These are phyloP conservation scores for Russula virescens DNA, from an alignment of 768 basidiomycete genomes.

Conservation along the genomic window DNA sequence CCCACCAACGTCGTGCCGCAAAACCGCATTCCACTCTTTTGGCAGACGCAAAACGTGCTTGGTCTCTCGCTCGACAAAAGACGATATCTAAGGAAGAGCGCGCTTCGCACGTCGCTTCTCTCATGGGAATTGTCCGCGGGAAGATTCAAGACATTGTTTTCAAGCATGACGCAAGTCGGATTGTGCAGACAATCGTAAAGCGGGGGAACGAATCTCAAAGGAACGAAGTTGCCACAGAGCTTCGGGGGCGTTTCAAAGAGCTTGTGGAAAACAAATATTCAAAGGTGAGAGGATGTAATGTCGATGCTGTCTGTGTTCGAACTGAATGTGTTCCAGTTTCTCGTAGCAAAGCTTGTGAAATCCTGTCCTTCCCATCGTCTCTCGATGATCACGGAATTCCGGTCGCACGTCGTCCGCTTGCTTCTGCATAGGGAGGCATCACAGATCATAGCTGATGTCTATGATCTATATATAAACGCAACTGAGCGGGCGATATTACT, in stretches of 20 bases:
- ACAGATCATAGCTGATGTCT: constrained; percentile 78
- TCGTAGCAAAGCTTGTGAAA: constrained; percentile 75
- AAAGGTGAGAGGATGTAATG: constrained; percentile 53
- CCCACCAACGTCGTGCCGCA: constrained; percentile 64
- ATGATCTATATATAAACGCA: constrained; percentile 80
- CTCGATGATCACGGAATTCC: constrained; percentile 74
- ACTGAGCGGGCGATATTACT: constrained; percentile 78
- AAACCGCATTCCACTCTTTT: constrained; percentile 74
- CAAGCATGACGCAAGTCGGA: constrained; percentile 89
- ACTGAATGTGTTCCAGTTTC: constrained; percentile 45
- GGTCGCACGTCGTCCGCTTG: constrained; percentile 66
- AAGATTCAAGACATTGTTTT: constrained; percentile 80
- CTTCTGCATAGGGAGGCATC: constrained; percentile 84
- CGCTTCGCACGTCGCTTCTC: constrained; percentile 61
- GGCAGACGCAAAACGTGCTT: constrained; percentile 65
- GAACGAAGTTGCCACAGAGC: constrained; percentile 74
- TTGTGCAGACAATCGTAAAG: constrained; percentile 77
- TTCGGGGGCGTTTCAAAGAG: constrained; percentile 73
- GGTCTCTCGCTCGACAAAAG: constrained; percentile 72
- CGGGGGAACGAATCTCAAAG: constrained; percentile 70
- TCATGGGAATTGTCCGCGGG: constrained; percentile 75
- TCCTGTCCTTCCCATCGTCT: constrained; percentile 67
- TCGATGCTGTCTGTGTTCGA: neutral
- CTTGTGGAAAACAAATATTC: constrained; percentile 87
- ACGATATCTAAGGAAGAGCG: constrained; percentile 65